A percentile compares a stretch with the other conserved stretches of the same genome.
phyloP scores from a whole-genome alignment of 352 stramenopile species.

The Phytophthora citricola region DNA sequence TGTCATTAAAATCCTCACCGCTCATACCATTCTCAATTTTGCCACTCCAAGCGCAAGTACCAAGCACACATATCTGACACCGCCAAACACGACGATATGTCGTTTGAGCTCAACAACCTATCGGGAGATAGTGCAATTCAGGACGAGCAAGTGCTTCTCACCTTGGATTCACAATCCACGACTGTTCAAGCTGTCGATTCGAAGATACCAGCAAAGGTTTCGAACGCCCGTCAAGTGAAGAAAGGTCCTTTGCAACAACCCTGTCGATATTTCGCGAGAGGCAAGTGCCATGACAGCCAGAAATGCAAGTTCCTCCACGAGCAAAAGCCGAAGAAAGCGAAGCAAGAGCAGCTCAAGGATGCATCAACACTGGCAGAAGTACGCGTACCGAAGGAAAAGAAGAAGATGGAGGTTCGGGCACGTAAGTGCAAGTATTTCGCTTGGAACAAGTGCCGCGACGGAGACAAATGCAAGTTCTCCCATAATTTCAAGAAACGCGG shows the following conservation, averaged over 20 bases:
- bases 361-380: background rate
- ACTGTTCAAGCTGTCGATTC: background rate
- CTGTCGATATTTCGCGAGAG: slow-evolving; percentile 56
- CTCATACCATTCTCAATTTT: slow-evolving; percentile 7
- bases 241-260: slow-evolving; percentile 22
- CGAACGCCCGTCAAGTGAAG: slow-evolving; percentile 1
- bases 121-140: slow-evolving; percentile 32
- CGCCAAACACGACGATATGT: slow-evolving; percentile 49
- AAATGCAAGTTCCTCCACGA: slow-evolving; percentile 53
- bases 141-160: slow-evolving; percentile 31
- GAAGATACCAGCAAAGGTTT: background rate
- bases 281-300: slow-evolving; percentile 55
- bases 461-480: slow-evolving; percentile 65
- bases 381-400: slow-evolving; percentile 12
- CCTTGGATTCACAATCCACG: slow-evolving; percentile 45
- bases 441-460: slow-evolving; percentile 47
- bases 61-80: slow-evolving; percentile 5
- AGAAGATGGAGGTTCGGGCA: slow-evolving; percentile 15
- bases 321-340: slow-evolving; percentile 24
- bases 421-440: slow-evolving; percentile 59
- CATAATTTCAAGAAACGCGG: slow-evolving; percentile 31
- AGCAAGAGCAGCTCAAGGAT: background rate
- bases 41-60: slow-evolving; percentile 1
- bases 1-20: background rate
- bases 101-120: slow-evolving; percentile 54